phyloP scores from a whole-genome alignment of 495 filamentous ascomycete species.

The Penicillium arizonense region DNA sequence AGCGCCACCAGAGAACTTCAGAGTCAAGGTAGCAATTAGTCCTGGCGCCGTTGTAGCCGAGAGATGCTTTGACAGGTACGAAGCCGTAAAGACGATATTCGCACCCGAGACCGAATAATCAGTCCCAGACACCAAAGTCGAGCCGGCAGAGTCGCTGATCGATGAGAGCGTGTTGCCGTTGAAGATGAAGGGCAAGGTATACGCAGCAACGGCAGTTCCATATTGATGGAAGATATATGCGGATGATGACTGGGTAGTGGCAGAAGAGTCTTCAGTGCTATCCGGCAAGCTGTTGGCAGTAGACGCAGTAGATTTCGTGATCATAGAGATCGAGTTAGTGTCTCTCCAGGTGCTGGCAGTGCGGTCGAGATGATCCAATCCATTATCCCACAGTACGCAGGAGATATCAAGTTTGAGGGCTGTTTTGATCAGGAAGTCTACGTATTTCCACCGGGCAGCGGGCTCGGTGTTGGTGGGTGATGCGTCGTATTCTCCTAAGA shows the following conservation, averaged over 20 bases:
- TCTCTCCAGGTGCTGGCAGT: slow-evolving; percentile 49
- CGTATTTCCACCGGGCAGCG: slow-evolving; percentile 57
- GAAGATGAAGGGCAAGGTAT: slow-evolving; percentile 45
- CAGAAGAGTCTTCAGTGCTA: slow-evolving; percentile 47
- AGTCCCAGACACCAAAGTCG: slow-evolving; percentile 23
- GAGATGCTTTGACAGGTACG: slow-evolving; percentile 47
- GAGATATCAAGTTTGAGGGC: slow-evolving; percentile 45
- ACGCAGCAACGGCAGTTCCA: slow-evolving; percentile 40
- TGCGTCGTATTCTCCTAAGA: slow-evolving; percentile 61
- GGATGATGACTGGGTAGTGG: slow-evolving; percentile 44
- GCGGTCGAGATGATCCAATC: slow-evolving; percentile 42
- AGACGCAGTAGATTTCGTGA: slow-evolving; percentile 42
- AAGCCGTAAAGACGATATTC: slow-evolving; percentile 44
- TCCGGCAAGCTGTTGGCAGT: slow-evolving; percentile 51
- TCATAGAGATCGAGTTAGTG: slow-evolving; percentile 42
- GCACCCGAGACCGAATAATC: slow-evolving; percentile 48
- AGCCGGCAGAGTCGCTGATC: slow-evolving; percentile 39
- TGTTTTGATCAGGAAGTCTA: slow-evolving; percentile 50
- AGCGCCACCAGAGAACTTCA: slow-evolving; percentile 50
- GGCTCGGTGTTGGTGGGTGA: slow-evolving; percentile 48
- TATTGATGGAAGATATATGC: slow-evolving; percentile 56
- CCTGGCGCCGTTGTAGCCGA: slow-evolving; percentile 38
- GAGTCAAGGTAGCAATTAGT: slow-evolving; percentile 46
- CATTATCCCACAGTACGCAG: slow-evolving; percentile 60
- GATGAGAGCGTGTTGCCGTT: slow-evolving; percentile 55